Conservation (phyloP, 139 green algal species). For the Desmodesmus armatus region DNA sequence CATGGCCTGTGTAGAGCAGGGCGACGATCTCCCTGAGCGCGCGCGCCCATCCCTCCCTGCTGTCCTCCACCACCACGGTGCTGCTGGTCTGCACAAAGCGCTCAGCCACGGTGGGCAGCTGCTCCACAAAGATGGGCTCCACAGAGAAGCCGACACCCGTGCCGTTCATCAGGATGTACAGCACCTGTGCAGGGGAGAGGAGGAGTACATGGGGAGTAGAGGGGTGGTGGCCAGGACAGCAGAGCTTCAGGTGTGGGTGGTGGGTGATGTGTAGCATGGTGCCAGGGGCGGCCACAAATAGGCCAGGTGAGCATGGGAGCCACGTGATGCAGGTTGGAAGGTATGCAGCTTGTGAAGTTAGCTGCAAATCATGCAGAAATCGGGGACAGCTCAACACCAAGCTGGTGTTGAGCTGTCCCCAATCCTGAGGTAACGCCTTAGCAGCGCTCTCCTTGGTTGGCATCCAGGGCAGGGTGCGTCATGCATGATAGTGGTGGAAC, state of each 20-base stretch:
- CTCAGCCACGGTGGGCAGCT: constrained; percentile 55
- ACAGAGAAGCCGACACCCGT: constrained; percentile 60
- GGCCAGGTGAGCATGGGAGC: too few relatives aligned
- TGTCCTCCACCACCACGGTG: constrained; percentile 56
- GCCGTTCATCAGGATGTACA: constrained; percentile 41
- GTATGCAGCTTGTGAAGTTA: too few relatives aligned
- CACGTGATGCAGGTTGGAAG: too few relatives aligned
- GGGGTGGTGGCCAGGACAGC: not conserved
- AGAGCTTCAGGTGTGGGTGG: too few relatives aligned
- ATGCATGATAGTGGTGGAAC: not conserved
- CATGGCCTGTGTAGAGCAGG: constrained; percentile 53
- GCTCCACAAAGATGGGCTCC: constrained; percentile 45
- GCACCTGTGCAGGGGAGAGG: not conserved
- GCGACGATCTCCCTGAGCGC: constrained; percentile 55
- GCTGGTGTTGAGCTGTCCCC: too few relatives aligned
- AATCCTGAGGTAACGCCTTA: too few relatives aligned
- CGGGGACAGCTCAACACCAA: too few relatives aligned
- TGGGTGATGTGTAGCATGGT: too few relatives aligned
- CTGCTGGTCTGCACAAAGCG: constrained; percentile 46
- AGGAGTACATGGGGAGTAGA: not conserved
- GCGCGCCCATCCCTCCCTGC: constrained; percentile 55
- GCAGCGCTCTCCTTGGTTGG: too few relatives aligned
- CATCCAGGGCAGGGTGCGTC: too few relatives aligned
- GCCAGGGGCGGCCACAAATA: too few relatives aligned
- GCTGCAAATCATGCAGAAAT: too few relatives aligned